These are phyloP conservation scores for Reutealis trisperma DNA, from an alignment of 345 rosid species.

Conservation along the genomic window DNA sequence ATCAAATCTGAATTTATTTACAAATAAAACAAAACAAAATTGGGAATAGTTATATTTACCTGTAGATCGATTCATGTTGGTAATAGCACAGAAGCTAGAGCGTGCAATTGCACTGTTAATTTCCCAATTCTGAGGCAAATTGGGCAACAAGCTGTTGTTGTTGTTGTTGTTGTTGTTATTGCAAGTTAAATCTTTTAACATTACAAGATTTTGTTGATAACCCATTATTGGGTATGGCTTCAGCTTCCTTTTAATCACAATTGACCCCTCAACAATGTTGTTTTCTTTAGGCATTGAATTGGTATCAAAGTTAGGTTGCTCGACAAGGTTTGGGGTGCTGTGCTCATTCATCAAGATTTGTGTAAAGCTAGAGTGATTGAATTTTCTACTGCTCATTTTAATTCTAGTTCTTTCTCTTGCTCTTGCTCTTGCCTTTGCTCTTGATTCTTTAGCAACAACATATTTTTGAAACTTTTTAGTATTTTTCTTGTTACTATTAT, in stretches of 20 bases:
- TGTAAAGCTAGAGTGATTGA: too few relatives aligned
- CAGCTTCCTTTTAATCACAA: constrained; percentile 32
- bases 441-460: constrained; percentile 37
- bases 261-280: constrained; percentile 24
- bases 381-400: constrained; percentile 17
- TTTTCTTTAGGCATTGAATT: constrained; percentile 10
- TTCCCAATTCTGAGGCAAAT: constrained; percentile 51
- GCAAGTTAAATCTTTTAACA: constrained; percentile 37
- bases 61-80: constrained; percentile 38
- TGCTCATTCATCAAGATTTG: too few relatives aligned
- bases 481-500: constrained; percentile 17
- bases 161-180: constrained; percentile 9
- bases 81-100: constrained; percentile 36
- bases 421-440: constrained; percentile 61
- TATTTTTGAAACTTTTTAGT: constrained; percentile 21
- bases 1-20: background rate
- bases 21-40: background rate
- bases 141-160: constrained; percentile 34
- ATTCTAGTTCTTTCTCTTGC: constrained; percentile 67
- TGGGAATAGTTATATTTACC: constrained; percentile 28
- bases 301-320: constrained; percentile 5
- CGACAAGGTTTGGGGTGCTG: too few relatives aligned
- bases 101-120: constrained; percentile 41
- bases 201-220: constrained; percentile 37
- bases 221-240: constrained; percentile 35